Evolutionary conservation across 2,329 filamentous ascomycete genomes (phyloP), one percentile per base, ranked within the genome.

Genomic region (Pseudogymnoascus sp.): DNA sequence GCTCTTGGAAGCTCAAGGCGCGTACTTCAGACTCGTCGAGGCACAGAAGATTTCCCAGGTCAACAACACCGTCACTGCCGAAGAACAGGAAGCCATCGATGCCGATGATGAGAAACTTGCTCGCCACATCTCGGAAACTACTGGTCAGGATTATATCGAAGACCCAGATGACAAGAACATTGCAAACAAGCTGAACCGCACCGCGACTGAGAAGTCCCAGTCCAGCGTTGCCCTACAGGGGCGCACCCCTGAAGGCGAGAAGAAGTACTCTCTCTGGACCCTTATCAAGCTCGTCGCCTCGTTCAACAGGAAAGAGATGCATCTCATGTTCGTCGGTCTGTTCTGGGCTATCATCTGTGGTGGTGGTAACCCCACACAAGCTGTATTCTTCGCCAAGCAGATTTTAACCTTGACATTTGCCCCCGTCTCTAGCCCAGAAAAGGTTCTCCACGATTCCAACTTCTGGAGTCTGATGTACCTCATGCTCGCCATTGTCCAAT

Each of bases 401-500:
- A 92, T 97, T 73, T 83, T 84, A 64, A 84, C 86, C 7, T 80
- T 94, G 10, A 84, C 87, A 8, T 36, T 4, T 21, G 55, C 67
- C 18, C 21, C 18, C 18, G 15, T 12, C 25, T 64, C 39, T 27
- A 79, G 27, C 74, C 76, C 13, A 73, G 67, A 36, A 79, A 80
- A 84, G 61, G 80, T 95, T 60, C 83, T 87, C 66, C 78, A 81
- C 15, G 83, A 93, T 63, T 86, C 88, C 18, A 85, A 91, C 71
- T 96, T 96, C 73, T 97, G 91, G 91, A 87, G 85, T 62, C 77
- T 86, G 69, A 96, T 96, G 91, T 96, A 88, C 74, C 81, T 92
- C 66, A 92, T 96, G 82, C 80, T 97, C 61, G 92, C 86, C 2
- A 74, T 91, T 61, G 84, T 88, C 8, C 84, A 89, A 70, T 83